These are phyloP conservation scores for Xylaria sp. DNA, from an alignment of 2,329 filamentous ascomycete genomes.

Conservation along the genomic window DNA sequence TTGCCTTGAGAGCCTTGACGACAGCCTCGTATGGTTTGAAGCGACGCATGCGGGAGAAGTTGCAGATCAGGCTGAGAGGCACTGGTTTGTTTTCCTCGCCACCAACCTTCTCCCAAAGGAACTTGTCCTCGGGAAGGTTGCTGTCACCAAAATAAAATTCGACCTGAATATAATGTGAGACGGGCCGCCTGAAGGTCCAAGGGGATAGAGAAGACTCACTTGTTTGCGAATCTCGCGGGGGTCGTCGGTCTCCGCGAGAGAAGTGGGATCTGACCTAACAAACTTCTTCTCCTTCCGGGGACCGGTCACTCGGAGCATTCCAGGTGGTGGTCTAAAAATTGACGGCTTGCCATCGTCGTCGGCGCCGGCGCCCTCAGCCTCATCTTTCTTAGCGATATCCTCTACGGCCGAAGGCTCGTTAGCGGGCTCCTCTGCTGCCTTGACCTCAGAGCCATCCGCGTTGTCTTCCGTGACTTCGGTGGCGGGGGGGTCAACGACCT, in stretches of 20 bases:
- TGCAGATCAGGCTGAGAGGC: conserved; percentile 78
- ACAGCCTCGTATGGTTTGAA: conserved; percentile 90
- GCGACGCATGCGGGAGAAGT: conserved; percentile 94
- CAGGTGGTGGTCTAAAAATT: conserved; percentile 40
- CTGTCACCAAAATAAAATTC: conserved; percentile 64
- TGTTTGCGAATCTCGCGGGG: conserved; percentile 84
- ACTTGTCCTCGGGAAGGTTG: conserved; percentile 82
- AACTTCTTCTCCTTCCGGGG: conserved; percentile 55
- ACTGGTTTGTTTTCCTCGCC: conserved; percentile 86
- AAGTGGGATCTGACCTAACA: conserved; percentile 77
- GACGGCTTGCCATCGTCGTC: conserved; percentile 41
- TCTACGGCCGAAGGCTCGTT: conserved; percentile 40
- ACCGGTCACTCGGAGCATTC: conserved; percentile 57
- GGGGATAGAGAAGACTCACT: conserved; percentile 57
- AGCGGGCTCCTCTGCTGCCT: conserved; percentile 13
- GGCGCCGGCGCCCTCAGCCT: conserved; percentile 40
- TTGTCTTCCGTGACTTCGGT: conserved; percentile 25
- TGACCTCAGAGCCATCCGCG: conserved; percentile 18
- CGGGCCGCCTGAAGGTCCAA: background rate
- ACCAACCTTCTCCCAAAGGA: conserved; percentile 80
- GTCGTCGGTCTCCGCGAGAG: conserved; percentile 77
- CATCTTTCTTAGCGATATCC: conserved; percentile 35
- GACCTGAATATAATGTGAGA: conserved; percentile 50
- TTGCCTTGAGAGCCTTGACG: conserved; percentile 83
- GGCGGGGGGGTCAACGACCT: conserved; percentile 47